These are phyloP conservation scores for Erythrobasidium hasegawianum DNA, from an alignment of 1,284 basidiomycete species.

Conservation along the genomic window DNA sequence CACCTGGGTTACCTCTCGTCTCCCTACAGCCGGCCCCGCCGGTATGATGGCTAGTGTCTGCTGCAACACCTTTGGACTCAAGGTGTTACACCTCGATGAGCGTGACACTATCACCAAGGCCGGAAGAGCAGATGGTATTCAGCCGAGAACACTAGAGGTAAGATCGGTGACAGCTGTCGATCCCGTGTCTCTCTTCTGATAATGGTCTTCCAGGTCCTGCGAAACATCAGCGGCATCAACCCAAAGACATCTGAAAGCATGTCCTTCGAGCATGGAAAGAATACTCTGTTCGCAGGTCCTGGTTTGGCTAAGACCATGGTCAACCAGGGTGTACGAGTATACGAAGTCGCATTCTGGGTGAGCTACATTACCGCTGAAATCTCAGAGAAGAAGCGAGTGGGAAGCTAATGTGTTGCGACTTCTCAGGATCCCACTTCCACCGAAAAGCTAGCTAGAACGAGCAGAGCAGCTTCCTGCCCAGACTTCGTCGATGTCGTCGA, in stretches of 20 bases:
- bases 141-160: conserved; percentile 48
- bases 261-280: conserved; percentile 37
- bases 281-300: conserved; percentile 27
- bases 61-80: conserved; percentile 42
- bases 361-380: too few species aligned
- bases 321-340: conserved; percentile 47
- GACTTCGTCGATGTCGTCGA: conserved; percentile 52
- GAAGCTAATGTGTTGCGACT: too few species aligned
- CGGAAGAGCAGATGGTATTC: conserved; percentile 51
- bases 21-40: conserved; percentile 26
- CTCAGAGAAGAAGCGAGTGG: too few species aligned
- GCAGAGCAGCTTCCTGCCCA: conserved; percentile 51
- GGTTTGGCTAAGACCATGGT: conserved; percentile 45
- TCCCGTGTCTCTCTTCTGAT: too few species aligned
- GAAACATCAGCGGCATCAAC: conserved; percentile 43
- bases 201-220: conserved; percentile 41
- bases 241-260: conserved; percentile 32
- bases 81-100: conserved; percentile 46
- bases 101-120: conserved; percentile 50
- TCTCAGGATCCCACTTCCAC: conserved; percentile 45
- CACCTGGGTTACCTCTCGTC: neutral
- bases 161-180: conserved; percentile 1
- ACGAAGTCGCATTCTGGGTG: conserved; percentile 52
- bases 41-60: conserved; percentile 37
- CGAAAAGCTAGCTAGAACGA: conserved; percentile 48